These are phyloP conservation scores for Xylaria venustula DNA, from an alignment of 495 filamentous ascomycete species.

Conservation along the genomic window DNA sequence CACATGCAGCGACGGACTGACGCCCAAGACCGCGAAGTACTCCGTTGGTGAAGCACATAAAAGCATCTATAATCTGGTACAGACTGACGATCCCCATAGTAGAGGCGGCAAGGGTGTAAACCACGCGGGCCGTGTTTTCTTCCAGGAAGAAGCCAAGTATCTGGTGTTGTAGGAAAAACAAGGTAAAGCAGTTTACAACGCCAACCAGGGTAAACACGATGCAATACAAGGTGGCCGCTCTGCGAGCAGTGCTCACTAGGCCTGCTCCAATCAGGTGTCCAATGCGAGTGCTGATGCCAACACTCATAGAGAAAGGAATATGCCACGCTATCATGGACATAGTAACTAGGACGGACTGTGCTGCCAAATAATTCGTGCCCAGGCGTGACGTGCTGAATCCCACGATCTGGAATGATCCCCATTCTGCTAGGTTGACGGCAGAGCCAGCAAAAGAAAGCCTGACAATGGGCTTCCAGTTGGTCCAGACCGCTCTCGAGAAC, in stretches of 20 bases:
- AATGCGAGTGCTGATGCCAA: conserved; percentile 62
- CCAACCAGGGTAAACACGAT: conserved; percentile 34
- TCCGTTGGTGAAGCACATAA: conserved; percentile 57
- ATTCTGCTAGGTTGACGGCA: conserved; percentile 57
- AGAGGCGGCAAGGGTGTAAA: conserved; percentile 20
- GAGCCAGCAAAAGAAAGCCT: conserved; percentile 55
- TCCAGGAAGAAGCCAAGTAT: conserved; percentile 41
- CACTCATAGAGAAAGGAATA: conserved; percentile 65
- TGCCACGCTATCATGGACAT: conserved; percentile 62
- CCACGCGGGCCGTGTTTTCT: conserved; percentile 22
- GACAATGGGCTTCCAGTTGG: conserved; percentile 58
- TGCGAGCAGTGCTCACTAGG: conserved; percentile 26
- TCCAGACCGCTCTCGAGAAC: conserved; percentile 45
- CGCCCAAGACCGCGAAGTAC: conserved; percentile 64
- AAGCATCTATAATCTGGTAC: conserved; percentile 33
- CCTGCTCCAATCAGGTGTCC: conserved; percentile 61
- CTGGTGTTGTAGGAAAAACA: conserved; percentile 29
- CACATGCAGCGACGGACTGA: conserved; percentile 71
- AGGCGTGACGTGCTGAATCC: conserved; percentile 52
- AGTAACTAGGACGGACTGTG: conserved; percentile 65
- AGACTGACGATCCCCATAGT: conserved; percentile 39
- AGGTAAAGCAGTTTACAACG: conserved; percentile 26
- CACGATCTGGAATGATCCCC: conserved; percentile 56
- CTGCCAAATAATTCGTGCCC: conserved; percentile 53
- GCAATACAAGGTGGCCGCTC: conserved; percentile 27